These are phyloP conservation scores for Aureobasidium subglaciale DNA, from an alignment of 2,329 filamentous ascomycete species.

Conservation along the genomic window DNA sequence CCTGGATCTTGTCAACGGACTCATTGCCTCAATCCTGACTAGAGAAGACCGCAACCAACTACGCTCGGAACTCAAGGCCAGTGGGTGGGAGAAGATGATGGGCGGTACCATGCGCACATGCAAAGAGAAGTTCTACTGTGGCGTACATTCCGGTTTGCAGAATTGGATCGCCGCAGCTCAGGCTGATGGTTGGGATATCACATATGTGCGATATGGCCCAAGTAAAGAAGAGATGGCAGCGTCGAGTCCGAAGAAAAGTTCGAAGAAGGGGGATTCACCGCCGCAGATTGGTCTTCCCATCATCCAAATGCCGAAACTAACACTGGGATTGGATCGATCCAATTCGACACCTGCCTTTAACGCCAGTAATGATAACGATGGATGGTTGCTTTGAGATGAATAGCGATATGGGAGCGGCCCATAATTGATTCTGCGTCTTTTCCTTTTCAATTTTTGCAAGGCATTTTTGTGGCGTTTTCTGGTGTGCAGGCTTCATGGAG, in stretches of 20 bases:
- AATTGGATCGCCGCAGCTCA: constrained; percentile 84
- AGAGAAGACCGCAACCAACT: constrained; percentile 65
- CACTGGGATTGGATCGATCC: constrained; percentile 14
- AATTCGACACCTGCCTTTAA: constrained; percentile 6
- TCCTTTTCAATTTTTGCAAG: not conserved
- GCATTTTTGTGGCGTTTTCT: constrained; percentile 3
- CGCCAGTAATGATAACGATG: constrained; percentile 16
- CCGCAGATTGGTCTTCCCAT: constrained; percentile 15
- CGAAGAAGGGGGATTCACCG: constrained; percentile 15
- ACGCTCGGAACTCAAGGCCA: constrained; percentile 69
- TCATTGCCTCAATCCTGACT: constrained; percentile 73
- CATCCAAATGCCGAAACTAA: constrained; percentile 12
- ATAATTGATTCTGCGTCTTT: not conserved
- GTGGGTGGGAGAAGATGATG: constrained; percentile 87
- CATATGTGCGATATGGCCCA: constrained; percentile 70
- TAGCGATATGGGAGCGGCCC: not conserved
- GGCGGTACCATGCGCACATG: constrained; percentile 78
- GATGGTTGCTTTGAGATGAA: constrained; percentile 16
- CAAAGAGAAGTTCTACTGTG: constrained; percentile 95
- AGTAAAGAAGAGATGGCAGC: constrained; percentile 34
- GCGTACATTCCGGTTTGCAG: constrained; percentile 79
- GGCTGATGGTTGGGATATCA: constrained; percentile 83
- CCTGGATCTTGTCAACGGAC: constrained; percentile 84
- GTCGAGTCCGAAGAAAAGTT: constrained; percentile 33
- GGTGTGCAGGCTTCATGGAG: not conserved